Conservation (phyloP, 1,284 basidiomycete species). For the Pisolithus thermaeus region DNA sequence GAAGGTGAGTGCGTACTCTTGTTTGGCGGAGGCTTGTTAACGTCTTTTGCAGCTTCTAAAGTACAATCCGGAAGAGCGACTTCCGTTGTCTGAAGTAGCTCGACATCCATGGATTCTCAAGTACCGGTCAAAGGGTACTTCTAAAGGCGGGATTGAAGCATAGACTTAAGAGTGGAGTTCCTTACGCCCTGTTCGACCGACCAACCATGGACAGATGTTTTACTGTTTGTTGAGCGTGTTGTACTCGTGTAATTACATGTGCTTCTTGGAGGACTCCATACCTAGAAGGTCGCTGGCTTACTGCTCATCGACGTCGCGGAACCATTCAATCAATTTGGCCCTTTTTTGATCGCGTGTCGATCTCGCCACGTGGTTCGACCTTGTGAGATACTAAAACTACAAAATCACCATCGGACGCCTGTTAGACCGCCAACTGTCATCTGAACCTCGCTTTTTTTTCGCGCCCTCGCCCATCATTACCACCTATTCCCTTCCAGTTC, state of each 20-base stretch:
- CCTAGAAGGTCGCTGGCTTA: too few relatives aligned
- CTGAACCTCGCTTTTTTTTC: background rate
- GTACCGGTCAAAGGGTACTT: slow-evolving; percentile 47
- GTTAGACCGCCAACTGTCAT: background rate
- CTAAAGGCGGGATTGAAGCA: slow-evolving; percentile 20
- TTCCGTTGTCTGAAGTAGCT: slow-evolving; percentile 78
- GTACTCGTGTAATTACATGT: background rate
- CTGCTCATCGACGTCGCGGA: too few relatives aligned
- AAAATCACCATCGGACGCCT: too few relatives aligned
- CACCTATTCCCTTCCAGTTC: background rate
- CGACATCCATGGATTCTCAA: slow-evolving; percentile 92
- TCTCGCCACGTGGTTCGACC: too few relatives aligned
- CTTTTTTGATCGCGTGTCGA: too few relatives aligned
- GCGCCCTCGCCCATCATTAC: background rate
- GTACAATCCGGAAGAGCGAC: slow-evolving; percentile 78
- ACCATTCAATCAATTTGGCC: too few relatives aligned
- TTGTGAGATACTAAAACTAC: too few relatives aligned
- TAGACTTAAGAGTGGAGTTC: slow-evolving; percentile 5
- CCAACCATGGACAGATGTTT: background rate
- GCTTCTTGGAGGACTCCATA: too few relatives aligned
- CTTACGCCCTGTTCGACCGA: background rate
- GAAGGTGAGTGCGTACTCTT: slow-evolving; percentile 32
- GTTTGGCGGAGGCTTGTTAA: slow-evolving; percentile 27
- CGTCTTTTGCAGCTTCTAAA: slow-evolving; percentile 64
- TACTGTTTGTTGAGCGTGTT: background rate